Base-by-base conservation (phyloP, 2,329 filamentous ascomycete genomes). In the Hypoxylon sp. region DNA sequence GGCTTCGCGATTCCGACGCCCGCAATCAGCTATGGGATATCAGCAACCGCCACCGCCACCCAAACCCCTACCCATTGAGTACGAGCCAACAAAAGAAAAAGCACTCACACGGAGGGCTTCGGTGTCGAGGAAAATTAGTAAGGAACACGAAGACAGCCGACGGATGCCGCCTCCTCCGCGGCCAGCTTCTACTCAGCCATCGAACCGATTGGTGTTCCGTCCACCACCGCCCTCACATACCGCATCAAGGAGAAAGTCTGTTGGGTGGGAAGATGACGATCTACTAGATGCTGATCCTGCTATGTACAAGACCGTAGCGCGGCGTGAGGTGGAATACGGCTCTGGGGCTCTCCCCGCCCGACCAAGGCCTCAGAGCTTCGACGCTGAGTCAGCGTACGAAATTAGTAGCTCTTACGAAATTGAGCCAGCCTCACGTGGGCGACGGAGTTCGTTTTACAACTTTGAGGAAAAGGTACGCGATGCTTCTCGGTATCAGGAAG, bases 401-500 rank as follows among this genome's bases (percentile, higher is more conserved):
- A 56, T 68, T 4, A 70, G 70, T 7, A 56, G 58, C 22, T 22
- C 55, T 51, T 74, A 72, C 55, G 68, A 72, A 37, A 53, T 75
- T 6, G 74, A 75, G 54, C 69, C 74, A 14, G 66, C 72, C 49
- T 76, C 80, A 0, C 78, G 79, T 30, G 78, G 71, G 48, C 77
- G 78, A 48, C 74, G 78, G 33, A 72, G 66, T 35, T 77, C 76
- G 1, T 73, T 72, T 27, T 79, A 80, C 48, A 79, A 84, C 44
- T 82, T 84, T 56, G 81, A 83, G 60, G 81, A 82, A 27, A 82
- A 87, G 69, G 68, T 86, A 4, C 79, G 80, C 20, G 75, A 80
- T 66, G 85, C 85, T 31, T 72, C 79, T 20, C 77, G 75, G 25
- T 90, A 90, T 75, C 88, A 89, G 74, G 83, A 88, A 17, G 82